Base-by-base conservation (phyloP, 352 stramenopile genomes). In the Phytophthora boehmeriae region DNA sequence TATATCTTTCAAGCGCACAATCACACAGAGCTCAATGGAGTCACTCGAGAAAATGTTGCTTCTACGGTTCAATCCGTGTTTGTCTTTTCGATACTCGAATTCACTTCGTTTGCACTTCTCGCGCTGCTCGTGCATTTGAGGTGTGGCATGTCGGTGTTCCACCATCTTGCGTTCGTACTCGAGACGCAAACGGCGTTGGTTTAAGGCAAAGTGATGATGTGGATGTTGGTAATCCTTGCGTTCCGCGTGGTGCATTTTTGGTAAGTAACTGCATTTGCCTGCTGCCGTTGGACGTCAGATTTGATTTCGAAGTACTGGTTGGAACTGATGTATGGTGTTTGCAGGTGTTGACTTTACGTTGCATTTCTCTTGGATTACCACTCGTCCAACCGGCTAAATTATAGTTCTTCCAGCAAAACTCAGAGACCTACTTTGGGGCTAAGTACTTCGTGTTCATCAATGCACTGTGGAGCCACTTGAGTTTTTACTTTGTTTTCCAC, bases 101-200 rank as follows among this genome's bases (percentile, higher is more conserved):
- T 75, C 1, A 10, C 54, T 1, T 76, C 63, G 1, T 69, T 80
- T 8, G 35, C 50, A 2, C 34, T 70, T 9, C 54, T 72, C 4
- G 34, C 35, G 6, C 3, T 59, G 0, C 36, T 69, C 25, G 19
- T 75, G 11, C 30, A 60, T 14, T 42, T 32, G 5, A 54, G 47
- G 8, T 59, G 63, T 17, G 32, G 56, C 8, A 45, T 78, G 41
- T 46, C 41, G 3, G 43, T 47, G 0, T 48, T 77, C 2, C 63
- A 75, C 30, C 57, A 71, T 4, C 39, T 77, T 0, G 67, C 64
- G 0, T 80, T 80, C 35, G 64, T 80, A 5, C 19, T 78, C 9
- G 68, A 78, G 17, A 73, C 55, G 1, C 68, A 73, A 20, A 20
- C 38, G 1, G 20, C 43, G 0, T 48, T 60, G 3, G 49, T 78